phyloP scores from a whole-genome alignment of 2,329 filamentous ascomycete species.

The Ceratocystis colombiana region DNA sequence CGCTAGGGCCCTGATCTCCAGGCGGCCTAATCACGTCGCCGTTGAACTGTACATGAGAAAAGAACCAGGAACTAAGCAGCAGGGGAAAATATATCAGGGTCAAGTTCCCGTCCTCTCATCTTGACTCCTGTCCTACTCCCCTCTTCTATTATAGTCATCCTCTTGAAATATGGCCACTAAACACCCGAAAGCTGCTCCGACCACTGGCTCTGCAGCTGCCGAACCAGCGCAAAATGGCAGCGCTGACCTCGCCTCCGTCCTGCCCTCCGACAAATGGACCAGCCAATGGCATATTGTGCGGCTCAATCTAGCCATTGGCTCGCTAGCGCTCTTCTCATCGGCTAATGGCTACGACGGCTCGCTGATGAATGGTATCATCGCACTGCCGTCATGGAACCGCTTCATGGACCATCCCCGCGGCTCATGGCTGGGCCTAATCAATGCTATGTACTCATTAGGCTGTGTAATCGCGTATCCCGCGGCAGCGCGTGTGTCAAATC shows the following conservation, averaged over 20 bases:
- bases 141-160: not conserved
- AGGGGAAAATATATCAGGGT: constrained; percentile 6
- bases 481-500: constrained; percentile 40
- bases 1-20: not conserved
- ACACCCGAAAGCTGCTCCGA: not conserved
- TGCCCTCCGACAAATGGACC: constrained; percentile 70
- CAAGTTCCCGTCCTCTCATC: not conserved
- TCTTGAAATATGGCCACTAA: not conserved
- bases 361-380: constrained; percentile 41
- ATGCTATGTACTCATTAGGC: constrained; percentile 45
- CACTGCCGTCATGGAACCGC: constrained; percentile 34
- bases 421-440: constrained; percentile 41
- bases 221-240: constrained; percentile 34
- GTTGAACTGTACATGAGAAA: not conserved
- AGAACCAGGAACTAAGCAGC: not conserved
- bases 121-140: not conserved
- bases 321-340: constrained; percentile 40
- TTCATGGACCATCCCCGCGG: constrained; percentile 31
- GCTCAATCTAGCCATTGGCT: constrained; percentile 50
- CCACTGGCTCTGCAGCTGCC: constrained; percentile 1
- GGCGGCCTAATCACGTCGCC: not conserved
- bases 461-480: constrained; percentile 39
- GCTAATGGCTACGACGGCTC: constrained; percentile 46
- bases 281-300: constrained; percentile 69
- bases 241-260: constrained; percentile 60